Base-by-base conservation (phyloP, 805 yeast genomes). In the Metschnikowia hibisci region DNA sequence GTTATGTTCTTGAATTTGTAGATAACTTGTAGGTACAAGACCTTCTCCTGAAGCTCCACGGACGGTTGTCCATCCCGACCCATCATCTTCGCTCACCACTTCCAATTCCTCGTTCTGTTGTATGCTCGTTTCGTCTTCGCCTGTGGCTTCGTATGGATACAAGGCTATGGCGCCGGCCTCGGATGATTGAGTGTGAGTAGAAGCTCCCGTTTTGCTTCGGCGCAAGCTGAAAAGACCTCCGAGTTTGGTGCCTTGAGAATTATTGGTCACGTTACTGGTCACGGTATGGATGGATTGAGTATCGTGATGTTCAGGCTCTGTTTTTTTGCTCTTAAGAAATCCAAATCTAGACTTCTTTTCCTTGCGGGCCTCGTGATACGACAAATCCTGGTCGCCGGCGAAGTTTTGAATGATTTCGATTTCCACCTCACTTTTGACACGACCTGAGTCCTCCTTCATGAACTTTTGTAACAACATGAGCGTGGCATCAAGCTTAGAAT, bases 41-140 rank as follows among this genome's bases (percentile, higher is more conserved):
- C 99, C 99, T 8, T 62, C 61, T 0, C 78, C 79, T 4, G 71
- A 69, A 6, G 44, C 31, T n/a, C 53, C 53, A 16, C 50, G 36
- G 13, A 89, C 79, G 52, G 68, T 64, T 2, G 95, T 84, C 99
- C 99, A 91, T 0, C 99, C 99, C 13, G 87, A 80, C 0, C 96
- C 97, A 49, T 87, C 90, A 59, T 93, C 98, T 1, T 67, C 66
- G 39, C 77, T 81, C 0, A 82, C 42, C 4, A 91, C 73, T 4
- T 66, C 66, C 32, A 90, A 64, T 1, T 61, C 55, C 25, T 85
- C 95, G 9, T 90, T 89, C 0, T 77, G 74, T 5, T 56, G 41
- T 0, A 90, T 67, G 2, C 78, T 61, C 1, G 81, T 68, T 64
- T 93, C 98, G 57, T 89, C 97, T 18, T 73, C 77, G 3, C 89